Base-by-base conservation (phyloP, 345 rosid genomes). In the Citrus trifoliata region DNA sequence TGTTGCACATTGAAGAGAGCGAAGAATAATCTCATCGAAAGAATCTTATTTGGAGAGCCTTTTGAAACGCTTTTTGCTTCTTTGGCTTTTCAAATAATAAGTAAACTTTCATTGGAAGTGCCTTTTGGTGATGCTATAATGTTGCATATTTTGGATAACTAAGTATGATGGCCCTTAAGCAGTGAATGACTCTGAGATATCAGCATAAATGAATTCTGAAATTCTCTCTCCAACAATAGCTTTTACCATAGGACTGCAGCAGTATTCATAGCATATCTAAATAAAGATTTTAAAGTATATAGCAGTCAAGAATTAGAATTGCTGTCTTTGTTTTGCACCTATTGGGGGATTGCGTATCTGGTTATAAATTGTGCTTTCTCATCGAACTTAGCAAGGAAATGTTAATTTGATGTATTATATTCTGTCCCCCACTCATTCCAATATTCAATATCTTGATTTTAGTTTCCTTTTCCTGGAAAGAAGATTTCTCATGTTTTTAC, bases 171-270 rank as follows among this genome's bases (percentile, higher is more conserved):
- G 58, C 9, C 35, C 33, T 42, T 46, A 25, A 13, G 35, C 32
- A 42, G 42, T 46, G 19, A 69, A 25, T 24, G 3, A 25, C 22
- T 16, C 73, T 46, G 33, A 27, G 33, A 46, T 46, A 14, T 18
- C 66, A 28, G 18, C 4, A 12, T 22, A 27, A 89, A 89, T 35
- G 24, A 65, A 32, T 33, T 65, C 69, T 65, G n/a, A 66, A 66
- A 6, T 66, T 37, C 4, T n/a, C 28, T 10, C 64, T 13, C 64
- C 2, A 2, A 33, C 27, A 35, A 7, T 33, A 33, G 48, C 27
- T 66, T 35, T 1, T 66, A 3, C 16, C 14, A 35, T 33, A 35
- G 13, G 70, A 35, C 13, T 66, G 14, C 70, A 32, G 10, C 3
- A 35, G 46, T 35, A 7, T 9, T 6, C 66, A 4, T 27, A 5